Evolutionary conservation across 495 filamentous ascomycete species (phyloP).

Genomic region (Bombardia bombarda): DNA sequence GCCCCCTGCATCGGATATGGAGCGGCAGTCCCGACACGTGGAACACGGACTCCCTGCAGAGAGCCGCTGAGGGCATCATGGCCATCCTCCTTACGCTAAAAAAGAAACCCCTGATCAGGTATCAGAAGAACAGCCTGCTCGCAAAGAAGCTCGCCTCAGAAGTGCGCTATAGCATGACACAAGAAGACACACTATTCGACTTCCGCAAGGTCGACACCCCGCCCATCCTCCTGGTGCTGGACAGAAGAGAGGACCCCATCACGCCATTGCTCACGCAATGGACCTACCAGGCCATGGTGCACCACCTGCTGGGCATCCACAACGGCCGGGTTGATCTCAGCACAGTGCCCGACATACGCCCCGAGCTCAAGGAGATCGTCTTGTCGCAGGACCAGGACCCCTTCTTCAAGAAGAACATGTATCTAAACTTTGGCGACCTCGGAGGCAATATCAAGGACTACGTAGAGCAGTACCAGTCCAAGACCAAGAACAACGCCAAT

Average conservation of each 20-base stretch:
- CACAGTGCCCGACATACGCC: constrained; percentile 78
- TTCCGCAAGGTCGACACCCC: constrained; percentile 93
- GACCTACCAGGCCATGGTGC: constrained; percentile 99
- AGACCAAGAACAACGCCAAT: constrained; percentile 84
- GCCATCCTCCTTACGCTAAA: constrained; percentile 79
- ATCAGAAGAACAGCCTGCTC: constrained; percentile 83
- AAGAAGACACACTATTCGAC: constrained; percentile 96
- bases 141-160: constrained; percentile 91
- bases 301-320: constrained; percentile 86
- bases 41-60: constrained; percentile 78
- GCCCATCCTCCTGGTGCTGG: constrained; percentile 82
- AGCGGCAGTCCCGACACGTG: constrained; percentile 78
- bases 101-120: constrained; percentile 91
- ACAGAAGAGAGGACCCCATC: constrained; percentile 89
- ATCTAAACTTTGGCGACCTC: constrained; percentile 93
- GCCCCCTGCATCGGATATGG: constrained; percentile 67
- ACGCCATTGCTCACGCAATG: constrained; percentile 95
- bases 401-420: constrained; percentile 99
- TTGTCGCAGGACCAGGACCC: constrained; percentile 96
- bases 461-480: constrained; percentile 93
- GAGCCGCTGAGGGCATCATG: constrained; percentile 79
- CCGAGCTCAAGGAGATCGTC: constrained; percentile 91
- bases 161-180: constrained; percentile 82
- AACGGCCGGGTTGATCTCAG: constrained; percentile 87
- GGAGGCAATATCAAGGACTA: constrained; percentile 98